These are phyloP conservation scores for Fusarium globosum DNA, from an alignment of 2,329 filamentous ascomycete species.

Conservation along the genomic window DNA sequence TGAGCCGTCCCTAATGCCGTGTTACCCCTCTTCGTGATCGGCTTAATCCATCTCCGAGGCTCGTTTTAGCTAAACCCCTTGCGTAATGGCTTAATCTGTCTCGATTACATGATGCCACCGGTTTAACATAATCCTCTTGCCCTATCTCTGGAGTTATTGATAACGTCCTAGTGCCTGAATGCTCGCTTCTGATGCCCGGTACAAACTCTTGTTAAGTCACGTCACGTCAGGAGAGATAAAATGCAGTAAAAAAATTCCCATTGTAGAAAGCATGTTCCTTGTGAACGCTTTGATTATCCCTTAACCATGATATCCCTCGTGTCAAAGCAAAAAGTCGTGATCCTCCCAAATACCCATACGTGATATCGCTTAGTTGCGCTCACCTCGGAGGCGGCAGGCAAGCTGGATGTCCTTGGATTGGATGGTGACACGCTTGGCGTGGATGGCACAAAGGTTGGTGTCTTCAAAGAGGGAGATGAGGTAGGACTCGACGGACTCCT, in stretches of 20 bases:
- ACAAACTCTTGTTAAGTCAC: too few relatives aligned
- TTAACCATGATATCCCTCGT: conserved; percentile 54
- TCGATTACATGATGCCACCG: too few relatives aligned
- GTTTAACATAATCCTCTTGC: too few relatives aligned
- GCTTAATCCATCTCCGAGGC: too few relatives aligned
- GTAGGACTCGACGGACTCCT: conserved; percentile 99
- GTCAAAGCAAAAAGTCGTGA: conserved; percentile 56
- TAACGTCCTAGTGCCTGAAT: too few relatives aligned
- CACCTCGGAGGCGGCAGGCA: conserved; percentile 92
- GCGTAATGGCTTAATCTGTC: too few relatives aligned
- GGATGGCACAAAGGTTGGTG: conserved; percentile 98
- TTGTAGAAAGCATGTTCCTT: conserved; percentile 53
- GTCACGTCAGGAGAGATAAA: too few relatives aligned
- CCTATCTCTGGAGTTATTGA: too few relatives aligned
- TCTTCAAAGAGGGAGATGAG: conserved; percentile 98
- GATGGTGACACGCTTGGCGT: conserved; percentile 99
- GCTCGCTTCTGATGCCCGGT: too few relatives aligned
- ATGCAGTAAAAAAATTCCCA: too few relatives aligned
- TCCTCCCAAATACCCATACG: conserved; percentile 46
- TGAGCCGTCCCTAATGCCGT: conserved; percentile 39
- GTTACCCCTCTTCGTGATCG: too few relatives aligned
- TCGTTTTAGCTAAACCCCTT: conserved; percentile 8
- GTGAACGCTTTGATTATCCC: conserved; percentile 60
- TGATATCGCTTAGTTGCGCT: conserved; percentile 76
- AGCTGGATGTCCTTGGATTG: conserved; percentile 98